Evolutionary conservation across 257 asterid species (phyloP), one percentile per base, ranked within the genome.

Genomic region (Echites panduratus): DNA sequence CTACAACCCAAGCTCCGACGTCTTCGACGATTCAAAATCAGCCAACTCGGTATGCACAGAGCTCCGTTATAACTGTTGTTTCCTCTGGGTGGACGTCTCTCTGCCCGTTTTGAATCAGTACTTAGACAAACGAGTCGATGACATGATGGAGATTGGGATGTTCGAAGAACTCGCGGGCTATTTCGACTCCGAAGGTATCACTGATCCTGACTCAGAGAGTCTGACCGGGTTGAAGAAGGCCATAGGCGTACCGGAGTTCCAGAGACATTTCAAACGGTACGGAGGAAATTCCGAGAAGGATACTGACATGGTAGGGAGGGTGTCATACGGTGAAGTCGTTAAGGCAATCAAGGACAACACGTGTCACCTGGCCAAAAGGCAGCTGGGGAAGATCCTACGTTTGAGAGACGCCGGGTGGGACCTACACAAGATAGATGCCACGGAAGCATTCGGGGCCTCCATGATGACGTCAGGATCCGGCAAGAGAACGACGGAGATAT

Each of bases 201-300:
- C 70, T 10, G 77, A 35, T 32, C 64, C 77, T 0, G 84, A 81
- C 52, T 74, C 87, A 0, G 79, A 72, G 78, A 72, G 84, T 29
- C 58, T 63, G 19, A 40, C 80, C 72, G 99, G 99, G 79, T 32
- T 91, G 82, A 82, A 73, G 53, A 86, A 83, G 73, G 97, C 97
- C 54, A 94, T 94, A 17, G 97, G 97, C 0, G 94, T 93, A 44
- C 96, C 98, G 1, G 98, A 93, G 79, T 87, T 93, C 66, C 86
- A 81, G 74, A 70, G 67, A 6, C 87, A 88, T 69, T 77, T 76
- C 48, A 74, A 76, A 40, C 68, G 73, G 35, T 17, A 62, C 24
- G 47, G 44, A 38, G 44, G 22, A 4, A 58, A 41, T n/a, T 24
- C 64, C 59, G 63, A 32, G 49, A 50, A 2, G 5, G 63, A 50